These are phyloP conservation scores for Aquilaria yunnanensis DNA, from an alignment of 345 rosid genomes.

Conservation along the genomic window DNA sequence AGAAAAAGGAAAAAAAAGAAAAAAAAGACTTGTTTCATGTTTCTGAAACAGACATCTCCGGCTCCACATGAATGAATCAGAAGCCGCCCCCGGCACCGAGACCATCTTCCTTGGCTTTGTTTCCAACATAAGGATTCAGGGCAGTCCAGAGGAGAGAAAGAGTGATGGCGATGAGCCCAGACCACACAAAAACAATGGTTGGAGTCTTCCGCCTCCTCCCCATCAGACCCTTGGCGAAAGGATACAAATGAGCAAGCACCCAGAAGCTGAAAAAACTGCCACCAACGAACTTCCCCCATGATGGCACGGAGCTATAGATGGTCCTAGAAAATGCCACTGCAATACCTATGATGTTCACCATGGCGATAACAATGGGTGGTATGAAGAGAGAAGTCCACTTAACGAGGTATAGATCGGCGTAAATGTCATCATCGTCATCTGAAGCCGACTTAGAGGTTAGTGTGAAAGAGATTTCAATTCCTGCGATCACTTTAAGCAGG, in stretches of 20 bases:
- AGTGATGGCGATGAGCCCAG: constrained; percentile 79
- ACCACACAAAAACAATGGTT: constrained; percentile 79
- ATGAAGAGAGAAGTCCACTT: constrained; percentile 82
- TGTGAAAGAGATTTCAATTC: constrained; percentile 86
- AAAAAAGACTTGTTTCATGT: too few species aligned
- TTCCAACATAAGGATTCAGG: constrained; percentile 38
- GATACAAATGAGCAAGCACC: constrained; percentile 84
- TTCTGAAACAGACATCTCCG: neutral
- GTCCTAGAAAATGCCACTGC: constrained; percentile 59
- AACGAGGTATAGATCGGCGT: constrained; percentile 69
- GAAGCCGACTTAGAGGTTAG: constrained; percentile 62
- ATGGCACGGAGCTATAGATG: constrained; percentile 52
- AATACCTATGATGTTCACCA: constrained; percentile 74
- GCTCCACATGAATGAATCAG: constrained; percentile 39
- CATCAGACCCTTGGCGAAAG: constrained; percentile 89
- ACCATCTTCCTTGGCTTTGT: constrained; percentile 13
- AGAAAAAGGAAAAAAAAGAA: too few species aligned
- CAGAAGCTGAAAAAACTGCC: constrained; percentile 89
- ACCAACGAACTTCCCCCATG: constrained; percentile 80
- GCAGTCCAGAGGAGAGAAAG: constrained; percentile 69
- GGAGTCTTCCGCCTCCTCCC: constrained; percentile 87
- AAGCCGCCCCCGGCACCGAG: constrained; percentile 38
- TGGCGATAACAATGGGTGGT: constrained; percentile 77
- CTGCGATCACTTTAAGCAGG: constrained; percentile 72
- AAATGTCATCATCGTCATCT: constrained; percentile 66